phyloP scores from a whole-genome alignment of 257 asterid genomes.

The Lavandula angustifolia region DNA sequence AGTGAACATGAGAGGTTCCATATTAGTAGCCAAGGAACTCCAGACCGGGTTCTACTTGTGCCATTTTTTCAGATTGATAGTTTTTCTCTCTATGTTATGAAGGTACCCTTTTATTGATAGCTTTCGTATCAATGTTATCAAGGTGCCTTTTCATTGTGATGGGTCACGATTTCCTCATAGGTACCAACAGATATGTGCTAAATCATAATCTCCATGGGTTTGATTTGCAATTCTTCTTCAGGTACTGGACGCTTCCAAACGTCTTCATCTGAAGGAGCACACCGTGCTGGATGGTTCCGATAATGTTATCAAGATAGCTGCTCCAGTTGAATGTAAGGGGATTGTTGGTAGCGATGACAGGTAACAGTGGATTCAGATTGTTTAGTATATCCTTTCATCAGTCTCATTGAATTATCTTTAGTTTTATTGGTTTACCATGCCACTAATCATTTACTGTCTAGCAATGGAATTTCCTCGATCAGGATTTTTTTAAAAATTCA shows the following conservation, averaged over 20 bases:
- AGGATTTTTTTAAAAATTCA: neutral
- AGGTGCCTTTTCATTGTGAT: neutral
- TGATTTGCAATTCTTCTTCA: conserved; percentile 29
- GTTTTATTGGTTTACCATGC: conserved; percentile 1
- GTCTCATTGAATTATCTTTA: conserved; percentile 1
- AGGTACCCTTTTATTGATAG: no score
- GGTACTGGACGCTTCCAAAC: conserved; percentile 94
- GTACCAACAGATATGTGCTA: neutral
- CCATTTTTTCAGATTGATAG: neutral
- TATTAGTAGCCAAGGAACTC: neutral
- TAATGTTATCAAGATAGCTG: conserved; percentile 78
- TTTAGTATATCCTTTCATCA: conserved; percentile 11
- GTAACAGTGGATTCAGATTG: conserved; percentile 39
- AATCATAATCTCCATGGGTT: neutral
- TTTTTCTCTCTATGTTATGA: neutral
- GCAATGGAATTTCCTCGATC: neutral
- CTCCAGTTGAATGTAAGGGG: conserved; percentile 99
- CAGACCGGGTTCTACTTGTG: neutral
- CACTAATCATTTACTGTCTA: conserved; percentile 3
- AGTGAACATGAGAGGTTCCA: no score
- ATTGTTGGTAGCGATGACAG: conserved; percentile 99
- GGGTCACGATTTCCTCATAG: neutral
- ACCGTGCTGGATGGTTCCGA: conserved; percentile 83
- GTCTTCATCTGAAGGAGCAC: conserved; percentile 91
- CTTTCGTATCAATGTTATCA: no score